These are phyloP conservation scores for Mycena amicta DNA, from an alignment of 768 basidiomycete species.

Conservation along the genomic window DNA sequence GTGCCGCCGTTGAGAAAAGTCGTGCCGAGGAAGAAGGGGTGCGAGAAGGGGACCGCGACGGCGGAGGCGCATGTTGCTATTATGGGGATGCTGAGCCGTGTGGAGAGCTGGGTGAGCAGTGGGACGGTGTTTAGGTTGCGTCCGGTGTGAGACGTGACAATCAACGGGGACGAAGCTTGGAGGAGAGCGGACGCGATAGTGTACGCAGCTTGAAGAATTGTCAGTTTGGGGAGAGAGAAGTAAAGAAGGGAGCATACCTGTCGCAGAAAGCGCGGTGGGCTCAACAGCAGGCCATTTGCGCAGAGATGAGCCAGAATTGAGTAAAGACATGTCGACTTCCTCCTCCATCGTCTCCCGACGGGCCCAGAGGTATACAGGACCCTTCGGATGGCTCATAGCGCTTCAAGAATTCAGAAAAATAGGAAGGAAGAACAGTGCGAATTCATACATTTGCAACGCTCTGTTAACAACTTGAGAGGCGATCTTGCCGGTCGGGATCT, in stretches of 20 bases:
- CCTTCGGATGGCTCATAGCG: constrained; percentile 69
- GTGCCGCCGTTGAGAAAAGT: constrained; percentile 50
- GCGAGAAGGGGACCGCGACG: constrained; percentile 58
- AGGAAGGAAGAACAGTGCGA: background rate
- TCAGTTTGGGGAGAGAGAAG: background rate
- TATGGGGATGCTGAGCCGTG: constrained; percentile 56
- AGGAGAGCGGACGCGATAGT: constrained; percentile 53
- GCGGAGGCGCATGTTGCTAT: constrained; percentile 51
- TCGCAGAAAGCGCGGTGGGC: constrained; percentile 47
- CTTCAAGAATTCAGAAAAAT: constrained; percentile 33
- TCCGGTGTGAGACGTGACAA: constrained; percentile 66
- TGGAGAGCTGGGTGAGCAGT: constrained; percentile 50
- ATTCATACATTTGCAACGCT: constrained; percentile 64
- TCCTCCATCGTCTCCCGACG: constrained; percentile 73
- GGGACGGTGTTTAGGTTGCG: constrained; percentile 51
- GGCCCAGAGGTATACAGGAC: constrained; percentile 76
- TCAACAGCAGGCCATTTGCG: constrained; percentile 58
- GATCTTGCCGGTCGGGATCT: constrained; percentile 58
- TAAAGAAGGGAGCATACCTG: constrained; percentile 26
- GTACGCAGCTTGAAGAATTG: constrained; percentile 30
- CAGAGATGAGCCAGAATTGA: constrained; percentile 33
- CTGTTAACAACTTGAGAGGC: constrained; percentile 54
- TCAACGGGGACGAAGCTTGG: constrained; percentile 55
- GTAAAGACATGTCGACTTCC: constrained; percentile 45
- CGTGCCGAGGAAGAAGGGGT: constrained; percentile 55